Base-by-base conservation (phyloP, 139 green algal species). In the Tetratostichococcus sp. region DNA sequence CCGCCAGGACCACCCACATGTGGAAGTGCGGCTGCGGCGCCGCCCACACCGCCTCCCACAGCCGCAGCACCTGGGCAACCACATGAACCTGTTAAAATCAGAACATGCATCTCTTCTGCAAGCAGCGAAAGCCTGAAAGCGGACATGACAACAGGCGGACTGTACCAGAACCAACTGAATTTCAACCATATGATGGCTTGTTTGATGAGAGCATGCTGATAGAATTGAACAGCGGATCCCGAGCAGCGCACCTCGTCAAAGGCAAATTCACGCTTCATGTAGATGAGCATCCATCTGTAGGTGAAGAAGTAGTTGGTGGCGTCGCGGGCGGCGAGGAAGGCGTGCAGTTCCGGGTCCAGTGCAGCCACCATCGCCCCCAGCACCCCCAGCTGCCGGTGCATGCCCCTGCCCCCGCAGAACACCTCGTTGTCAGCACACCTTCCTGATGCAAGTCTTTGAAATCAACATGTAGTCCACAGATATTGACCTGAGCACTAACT, bases 21-120 rank as follows among this genome's bases (percentile, higher is more conserved):
- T 91, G 97, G 28, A 98, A 82, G 85, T 94, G 91, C 62, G 97
- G 81, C 31, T 97, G 86, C 6, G 78, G 77, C 17, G 78, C 83
- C 39, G 84, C 80, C 90, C 91, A 98, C 17, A 92, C 79, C n/a
- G 85, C 86, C 83, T 98, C 93, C 93, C 93, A 98, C 69, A 98
- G 90, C 30, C 83, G 73, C 65, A 95, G 75, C 68, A 94, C 89
- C 69, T 96, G 85, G 66, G 26, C 1, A 2, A 11, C 4, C 8
- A 43, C 8, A 50, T 22, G 39, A 14, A n/a, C n/a, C n/a, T n/a
- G n/a, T n/a, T n/a, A n/a, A n/a, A n/a, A n/a, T n/a, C n/a, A n/a
- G n/a, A n/a, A n/a, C n/a, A n/a, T n/a, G n/a, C n/a, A n/a, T n/a
- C n/a, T n/a, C n/a, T n/a, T n/a, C n/a, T n/a, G n/a, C n/a, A n/a